Conservation (phyloP, 306 rosid genomes). For the Cicer judaicum region DNA sequence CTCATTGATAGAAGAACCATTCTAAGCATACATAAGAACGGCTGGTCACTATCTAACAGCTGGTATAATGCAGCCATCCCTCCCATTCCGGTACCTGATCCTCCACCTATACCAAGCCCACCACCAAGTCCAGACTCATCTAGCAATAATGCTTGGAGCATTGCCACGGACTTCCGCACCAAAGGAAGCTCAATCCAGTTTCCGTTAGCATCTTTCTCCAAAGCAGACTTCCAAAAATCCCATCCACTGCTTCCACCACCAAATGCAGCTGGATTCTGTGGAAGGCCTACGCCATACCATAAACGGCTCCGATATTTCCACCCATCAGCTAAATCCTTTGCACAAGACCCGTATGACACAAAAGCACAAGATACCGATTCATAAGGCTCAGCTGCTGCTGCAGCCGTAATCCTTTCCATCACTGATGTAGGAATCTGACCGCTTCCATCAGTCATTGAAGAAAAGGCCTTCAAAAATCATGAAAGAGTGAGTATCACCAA, state of each 20-base stretch:
- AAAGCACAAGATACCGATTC: slow-evolving; percentile 92
- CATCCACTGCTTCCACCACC: slow-evolving; percentile 97
- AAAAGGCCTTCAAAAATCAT: slow-evolving; percentile 68
- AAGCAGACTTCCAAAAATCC: slow-evolving; percentile 80
- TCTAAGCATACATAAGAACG: slow-evolving; percentile 97
- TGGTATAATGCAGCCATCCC: slow-evolving; percentile 96
- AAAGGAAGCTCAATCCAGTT: slow-evolving; percentile 95
- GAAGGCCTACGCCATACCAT: slow-evolving; percentile 96
- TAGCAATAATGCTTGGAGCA: slow-evolving; percentile 95
- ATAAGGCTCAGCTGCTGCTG: slow-evolving; percentile 98
- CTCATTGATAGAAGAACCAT: slow-evolving; percentile 98
- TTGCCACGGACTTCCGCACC: slow-evolving; percentile 91
- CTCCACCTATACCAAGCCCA: slow-evolving; percentile 99
- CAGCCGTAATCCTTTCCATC: slow-evolving; percentile 91
- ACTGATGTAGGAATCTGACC: slow-evolving; percentile 77
- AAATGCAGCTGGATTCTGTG: slow-evolving; percentile 60
- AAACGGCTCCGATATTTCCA: slow-evolving; percentile 92
- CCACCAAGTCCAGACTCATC: slow-evolving; percentile 99
- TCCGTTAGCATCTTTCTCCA: slow-evolving; percentile 84
- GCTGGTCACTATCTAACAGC: slow-evolving; percentile 97
- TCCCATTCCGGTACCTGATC: slow-evolving; percentile 99
- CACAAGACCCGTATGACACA: slow-evolving; percentile 94
- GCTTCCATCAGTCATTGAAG: slow-evolving; percentile 83
- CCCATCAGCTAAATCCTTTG: slow-evolving; percentile 80
- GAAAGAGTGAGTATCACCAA: slow-evolving; percentile 42